Evolutionary conservation across 2,329 filamentous ascomycete genomes (phyloP), one percentile per base, ranked within the genome.

Genomic region (Dothistroma pini): DNA sequence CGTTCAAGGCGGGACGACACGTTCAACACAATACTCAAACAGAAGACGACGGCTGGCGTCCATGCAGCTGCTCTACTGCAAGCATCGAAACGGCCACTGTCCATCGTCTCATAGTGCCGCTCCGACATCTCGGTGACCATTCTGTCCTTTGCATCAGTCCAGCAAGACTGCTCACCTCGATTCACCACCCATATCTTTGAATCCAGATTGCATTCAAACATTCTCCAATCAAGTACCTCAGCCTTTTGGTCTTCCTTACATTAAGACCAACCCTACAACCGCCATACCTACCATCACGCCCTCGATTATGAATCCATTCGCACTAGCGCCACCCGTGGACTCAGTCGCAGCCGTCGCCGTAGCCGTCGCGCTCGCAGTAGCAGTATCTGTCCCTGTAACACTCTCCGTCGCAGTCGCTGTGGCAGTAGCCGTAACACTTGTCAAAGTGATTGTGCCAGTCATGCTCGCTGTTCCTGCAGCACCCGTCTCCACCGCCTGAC

Each of bases 321-420:
- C 29, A 35, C 19, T 35, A 11, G 54, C 54, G 35, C 57, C 19
- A 44, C 52, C 34, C 49, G 49, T 25, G 5, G 50, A 34, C 35
- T 53, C 31, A 38, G 60, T 29, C 47, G 51, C 47, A 21, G 14
- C 44, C 19, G 54, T 19, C n/a, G 25, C 32, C 25, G 32, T 44
- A 21, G 31, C 25, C 48, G 47, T 34, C 5, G 22, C 48, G 19
- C 47, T 63, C 29, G 38, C 63, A n/a, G 55, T 56, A 49, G 57
- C 59, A 35, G 54, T 47, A n/a, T 56, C 57, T 56, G 63, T 56
- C 38, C 58, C 59, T 19, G 53, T 54, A 52, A 63, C 57, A 29
- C 54, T 65, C 53, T 66, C 16, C 70, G 69, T 25, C 38, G 55
- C 58, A 47, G 50, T 69, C 67, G 4, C 70, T n/a, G 73, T 72